Conservation (phyloP, 1,284 basidiomycete species). For the Peniophora sp. region DNA sequence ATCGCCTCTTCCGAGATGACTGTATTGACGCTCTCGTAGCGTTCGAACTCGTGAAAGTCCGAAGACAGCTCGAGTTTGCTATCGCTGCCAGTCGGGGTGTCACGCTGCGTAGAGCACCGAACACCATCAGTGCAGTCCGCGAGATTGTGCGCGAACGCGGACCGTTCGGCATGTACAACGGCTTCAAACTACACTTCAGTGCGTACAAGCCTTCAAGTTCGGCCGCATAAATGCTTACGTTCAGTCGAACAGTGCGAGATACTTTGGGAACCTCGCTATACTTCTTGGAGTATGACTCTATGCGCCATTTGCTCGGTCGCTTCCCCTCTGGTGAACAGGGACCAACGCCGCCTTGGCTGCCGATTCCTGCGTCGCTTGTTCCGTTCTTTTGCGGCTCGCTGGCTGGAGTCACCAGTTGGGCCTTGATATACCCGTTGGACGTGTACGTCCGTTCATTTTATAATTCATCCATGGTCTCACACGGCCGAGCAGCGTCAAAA, state of each 20-base stretch:
- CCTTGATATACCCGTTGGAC: constrained; percentile 77
- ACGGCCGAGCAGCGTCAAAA: constrained; percentile 67
- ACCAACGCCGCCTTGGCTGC: constrained; percentile 67
- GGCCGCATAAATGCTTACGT: background rate
- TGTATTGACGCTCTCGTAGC: constrained; percentile 32
- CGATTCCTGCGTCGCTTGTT: constrained; percentile 66
- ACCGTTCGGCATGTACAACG: constrained; percentile 72
- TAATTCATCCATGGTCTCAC: background rate
- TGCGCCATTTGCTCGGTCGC: constrained; percentile 71
- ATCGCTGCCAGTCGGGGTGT: constrained; percentile 79
- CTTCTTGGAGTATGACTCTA: constrained; percentile 82
- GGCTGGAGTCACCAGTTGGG: constrained; percentile 79
- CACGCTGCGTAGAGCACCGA: constrained; percentile 58
- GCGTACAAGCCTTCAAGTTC: constrained; percentile 17
- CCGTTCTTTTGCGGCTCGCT: constrained; percentile 83
- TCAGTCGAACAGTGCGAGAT: constrained; percentile 52
- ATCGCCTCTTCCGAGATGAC: background rate
- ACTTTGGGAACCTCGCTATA: constrained; percentile 79
- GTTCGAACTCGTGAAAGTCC: constrained; percentile 95
- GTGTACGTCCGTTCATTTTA: constrained; percentile 44
- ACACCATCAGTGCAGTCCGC: constrained; percentile 63
- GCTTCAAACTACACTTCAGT: constrained; percentile 78
- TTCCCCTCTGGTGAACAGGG: constrained; percentile 69
- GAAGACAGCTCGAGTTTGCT: constrained; percentile 89
- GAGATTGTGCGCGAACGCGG: constrained; percentile 66